Base-by-base conservation (phyloP, 176 grass and related monocot genomes). In the Musa schizocarpa region DNA sequence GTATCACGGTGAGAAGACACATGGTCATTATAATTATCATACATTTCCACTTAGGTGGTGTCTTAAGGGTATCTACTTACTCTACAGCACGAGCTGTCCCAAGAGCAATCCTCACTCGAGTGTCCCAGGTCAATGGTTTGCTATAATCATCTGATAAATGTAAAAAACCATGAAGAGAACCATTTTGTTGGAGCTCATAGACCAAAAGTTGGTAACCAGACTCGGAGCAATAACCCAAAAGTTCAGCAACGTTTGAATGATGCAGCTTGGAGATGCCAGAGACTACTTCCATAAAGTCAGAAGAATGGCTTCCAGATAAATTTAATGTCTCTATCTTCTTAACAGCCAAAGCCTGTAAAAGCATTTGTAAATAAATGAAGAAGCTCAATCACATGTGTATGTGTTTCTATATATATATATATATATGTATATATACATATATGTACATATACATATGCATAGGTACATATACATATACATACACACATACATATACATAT, bases 71-170 rank as follows among this genome's bases (percentile, higher is more conserved):
- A 62, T 14, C 14, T 62, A 89, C 86, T 92, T 96, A 96, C 92
- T 96, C 89, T 80, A 96, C 81, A 80, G 92, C 92, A n/a, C 69
- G 76, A 75, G 92, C 92, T 76, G 84, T 96, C 69, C 92, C 89
- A 22, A 89, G 63, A 77, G 89, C 92, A 53, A 96, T 96, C 68
- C 85, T 86, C 23, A 92, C 79, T 65, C 93, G 82, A 67, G 93
- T 96, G 64, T 92, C 93, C 89, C 93, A 92, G 71, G 89, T 96
- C 26, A 92, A 79, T 13, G 89, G 92, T 53, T 54, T 92, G 83
- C 92, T 96, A 83, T 96, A 96, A 17, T 88, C 89, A 71, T 96
- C 92, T 50, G 87, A 92, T 34, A 96, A 83, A 79, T 96, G 92
- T 20, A 96, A 83, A 78, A 92, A 96, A 23, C 89, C 82, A 70